Evolutionary conservation across 108 stramenopile species (phyloP), one percentile per base, ranked within the genome.

Genomic region (Cylindrotheca fusiformis): DNA sequence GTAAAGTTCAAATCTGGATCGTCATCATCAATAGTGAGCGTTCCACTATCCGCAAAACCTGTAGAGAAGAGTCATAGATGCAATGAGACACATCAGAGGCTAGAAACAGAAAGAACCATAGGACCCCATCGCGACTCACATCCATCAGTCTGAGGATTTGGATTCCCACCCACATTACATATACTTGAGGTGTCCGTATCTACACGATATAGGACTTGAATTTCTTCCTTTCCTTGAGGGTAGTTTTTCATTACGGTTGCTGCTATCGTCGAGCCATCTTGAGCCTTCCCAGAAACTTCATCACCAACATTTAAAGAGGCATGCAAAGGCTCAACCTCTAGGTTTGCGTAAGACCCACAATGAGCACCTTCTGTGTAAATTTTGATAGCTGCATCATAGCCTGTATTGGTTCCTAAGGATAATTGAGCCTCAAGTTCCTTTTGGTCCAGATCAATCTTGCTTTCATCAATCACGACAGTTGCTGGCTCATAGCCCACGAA

Each of bases 101-200:
- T 10, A 26, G 54, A n/a, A 5, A 29, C 14, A 55, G 17, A 55
- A 55, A 14, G 4, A 27, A 55, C 48, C 19, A 18, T 6, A 27
- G 18, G 48, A 50, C 26, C n/a, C n/a, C n/a, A n/a, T n/a, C n/a
- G 10, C 6, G 6, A 46, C 32, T 58, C 31, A 52, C 76, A 83
- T 60, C 83, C 77, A 23, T 58, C 54, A 0, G 51, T 67, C 25
- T 41, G 32, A 6, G 71, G 68, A 17, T 52, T 52, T 27, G 70
- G 56, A 22, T 33, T 65, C 0, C 76, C 91, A 31, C 87, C 91
- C 14, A 92, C 91, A 41, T 80, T 76, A 63, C 91, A 92, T 25
- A 83, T 74, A 48, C 81, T 83, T 20, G 52, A 22, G 2, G 49
- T 60, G 58, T 79, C 29, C 55, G 82, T 81, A 6, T 74, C 72